These are phyloP conservation scores for Metarhizium brunneum DNA, from an alignment of 2,329 filamentous ascomycete species.

Conservation along the genomic window DNA sequence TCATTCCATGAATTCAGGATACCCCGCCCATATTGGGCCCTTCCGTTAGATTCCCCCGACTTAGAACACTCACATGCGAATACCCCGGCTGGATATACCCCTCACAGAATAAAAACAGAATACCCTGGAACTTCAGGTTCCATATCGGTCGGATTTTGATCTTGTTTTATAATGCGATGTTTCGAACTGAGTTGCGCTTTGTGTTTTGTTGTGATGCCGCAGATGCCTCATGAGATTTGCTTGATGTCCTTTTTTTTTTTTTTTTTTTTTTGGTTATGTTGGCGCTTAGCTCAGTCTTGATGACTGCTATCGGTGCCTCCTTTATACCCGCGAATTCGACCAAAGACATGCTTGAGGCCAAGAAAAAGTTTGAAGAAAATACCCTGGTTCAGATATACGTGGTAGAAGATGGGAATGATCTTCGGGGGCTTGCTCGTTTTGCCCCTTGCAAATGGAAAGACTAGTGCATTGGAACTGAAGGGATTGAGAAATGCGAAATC, in stretches of 20 bases:
- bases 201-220: constrained; percentile 8
- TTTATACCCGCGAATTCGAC: constrained; percentile 25
- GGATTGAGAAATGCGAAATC: background rate
- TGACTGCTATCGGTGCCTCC: constrained; percentile 21
- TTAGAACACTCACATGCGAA: constrained; percentile 42
- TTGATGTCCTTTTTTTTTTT: constrained; percentile 10
- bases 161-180: background rate
- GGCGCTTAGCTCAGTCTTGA: constrained; percentile 19
- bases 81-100: constrained; percentile 58
- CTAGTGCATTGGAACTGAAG: background rate
- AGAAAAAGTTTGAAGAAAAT: constrained; percentile 20
- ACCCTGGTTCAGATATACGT: constrained; percentile 14
- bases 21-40: constrained; percentile 85
- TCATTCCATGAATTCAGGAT: constrained; percentile 92
- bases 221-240: constrained; percentile 7
- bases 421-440: background rate
- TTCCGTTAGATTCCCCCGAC: constrained; percentile 63
- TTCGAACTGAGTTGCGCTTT: constrained; percentile 4
- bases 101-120: constrained; percentile 41
- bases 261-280: constrained; percentile 10
- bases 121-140: constrained; percentile 32
- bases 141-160: constrained; percentile 3
- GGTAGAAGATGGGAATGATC: background rate
- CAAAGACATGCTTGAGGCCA: constrained; percentile 17
- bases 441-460: background rate